Conservation (phyloP, 2,329 filamentous ascomycete genomes). For the Coniochaeta hoffmannii region DNA sequence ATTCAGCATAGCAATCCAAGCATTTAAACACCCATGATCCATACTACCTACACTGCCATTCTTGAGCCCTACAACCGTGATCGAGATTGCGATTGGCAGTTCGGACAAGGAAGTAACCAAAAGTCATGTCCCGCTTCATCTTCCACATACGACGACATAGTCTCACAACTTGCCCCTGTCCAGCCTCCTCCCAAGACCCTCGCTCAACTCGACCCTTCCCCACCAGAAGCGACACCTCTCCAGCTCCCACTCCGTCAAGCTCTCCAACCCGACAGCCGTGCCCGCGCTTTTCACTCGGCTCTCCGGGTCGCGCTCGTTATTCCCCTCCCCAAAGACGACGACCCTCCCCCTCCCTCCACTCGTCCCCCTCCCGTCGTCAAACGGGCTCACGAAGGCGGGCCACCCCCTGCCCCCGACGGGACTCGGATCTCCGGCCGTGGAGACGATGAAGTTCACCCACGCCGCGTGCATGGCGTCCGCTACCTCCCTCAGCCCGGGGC, state of each 20-base stretch:
- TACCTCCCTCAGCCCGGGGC: constrained; percentile 28
- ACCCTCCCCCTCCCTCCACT: constrained; percentile 24
- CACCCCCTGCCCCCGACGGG: constrained; percentile 17
- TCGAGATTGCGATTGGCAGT: too few species aligned
- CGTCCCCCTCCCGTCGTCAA: neutral
- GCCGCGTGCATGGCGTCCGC: constrained; percentile 34
- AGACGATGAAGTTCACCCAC: constrained; percentile 29
- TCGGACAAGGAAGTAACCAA: too few species aligned
- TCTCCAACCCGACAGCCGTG: constrained; percentile 32
- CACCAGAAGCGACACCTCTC: constrained; percentile 55
- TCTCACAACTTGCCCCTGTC: neutral
- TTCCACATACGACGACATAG: too few species aligned
- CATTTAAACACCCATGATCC: too few species aligned
- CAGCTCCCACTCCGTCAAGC: constrained; percentile 33
- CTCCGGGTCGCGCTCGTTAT: constrained; percentile 37
- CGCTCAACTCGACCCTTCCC: constrained; percentile 39
- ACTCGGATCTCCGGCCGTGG: constrained; percentile 10
- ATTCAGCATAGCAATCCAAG: too few species aligned
- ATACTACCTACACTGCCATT: too few species aligned
- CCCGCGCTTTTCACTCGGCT: constrained; percentile 29
- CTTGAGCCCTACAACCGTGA: too few species aligned
- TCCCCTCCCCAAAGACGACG: constrained; percentile 52
- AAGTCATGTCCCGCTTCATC: too few species aligned
- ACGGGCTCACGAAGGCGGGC: constrained; percentile 37
- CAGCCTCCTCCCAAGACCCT: constrained; percentile 28